Base-by-base conservation (phyloP, 2,329 filamentous ascomycete genomes). In the Aureobasidium musti region DNA sequence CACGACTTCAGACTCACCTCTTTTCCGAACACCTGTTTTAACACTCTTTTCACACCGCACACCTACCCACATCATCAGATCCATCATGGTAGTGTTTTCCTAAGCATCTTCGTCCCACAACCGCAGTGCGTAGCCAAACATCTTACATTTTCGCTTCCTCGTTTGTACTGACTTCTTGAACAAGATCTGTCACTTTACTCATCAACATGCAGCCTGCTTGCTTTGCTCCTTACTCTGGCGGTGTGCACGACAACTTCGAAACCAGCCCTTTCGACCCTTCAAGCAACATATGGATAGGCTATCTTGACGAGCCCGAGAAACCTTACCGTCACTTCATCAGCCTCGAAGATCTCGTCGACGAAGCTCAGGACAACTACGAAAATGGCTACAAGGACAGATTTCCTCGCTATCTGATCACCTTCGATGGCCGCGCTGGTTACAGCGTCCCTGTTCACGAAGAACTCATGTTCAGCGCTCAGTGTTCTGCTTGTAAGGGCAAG, bases 191-290 rank as follows among this genome's bases (percentile, higher is more conserved):
- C 10, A 3, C 14, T 8, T 8, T 14, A 17, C 23, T 1, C 17
- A n/a, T n/a, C 30, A 3, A 35, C 5, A 61, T 45, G 43, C 57
- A 26, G 8, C 43, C 4, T 28, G 43, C 26, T 19, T 63, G 59
- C 59, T 63, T 63, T 13, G 59, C 59, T 13, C 59, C 45, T 10
- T 45, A 63, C 2, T n/a, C 57, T 2, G 57, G 19, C 23, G 41
- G 57, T 17, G 1, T 5, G 5, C 59, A 63, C 14, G 14, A 52
- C 6, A 11, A 63, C 21, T 63, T 63, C 19, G 7, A 37, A 1
- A 30, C 2, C 33, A 28, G 23, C 19, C 59, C 59, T 28, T 63
- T 63, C 26, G 14, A 14, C 21, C 6, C 4, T 23, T 8, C 21
- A 3, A 50, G 14, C 23, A 14, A 17, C n/a, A 50, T 63, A 2